Percentiles rank a stretch among this genome's conserved stretches.
phyloP scores from a whole-genome alignment of 2,329 filamentous ascomycete species.

The Cytospora leucostoma region DNA sequence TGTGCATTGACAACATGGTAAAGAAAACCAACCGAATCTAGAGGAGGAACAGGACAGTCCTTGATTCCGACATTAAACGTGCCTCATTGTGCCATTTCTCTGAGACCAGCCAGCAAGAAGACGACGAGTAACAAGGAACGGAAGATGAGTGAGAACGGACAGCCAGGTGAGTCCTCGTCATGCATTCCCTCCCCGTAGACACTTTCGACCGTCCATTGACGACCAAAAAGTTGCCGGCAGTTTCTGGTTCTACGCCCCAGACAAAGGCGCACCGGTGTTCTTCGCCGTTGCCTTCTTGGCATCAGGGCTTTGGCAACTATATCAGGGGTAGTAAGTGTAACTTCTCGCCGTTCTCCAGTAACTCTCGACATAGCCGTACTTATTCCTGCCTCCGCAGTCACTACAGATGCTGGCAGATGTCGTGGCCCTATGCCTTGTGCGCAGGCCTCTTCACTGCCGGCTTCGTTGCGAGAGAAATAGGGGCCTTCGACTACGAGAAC shows the following conservation, averaged over 20 bases:
- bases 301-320: constrained; percentile 43
- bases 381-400: constrained; percentile 31
- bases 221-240: constrained; percentile 42
- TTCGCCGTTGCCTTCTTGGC: constrained; percentile 45
- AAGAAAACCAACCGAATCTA: not conserved
- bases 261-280: constrained; percentile 50
- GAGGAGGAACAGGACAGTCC: not conserved
- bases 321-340: constrained; percentile 49
- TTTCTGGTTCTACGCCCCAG: constrained; percentile 50
- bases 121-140: not conserved
- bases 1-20: not conserved
- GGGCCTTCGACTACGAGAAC: constrained; percentile 50
- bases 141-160: constrained; percentile 19
- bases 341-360: not conserved
- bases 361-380: not conserved
- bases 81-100: too few relatives aligned
- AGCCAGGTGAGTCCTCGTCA: not conserved
- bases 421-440: constrained; percentile 49
- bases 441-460: constrained; percentile 51
- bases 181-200: not conserved
- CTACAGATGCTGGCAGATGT: constrained; percentile 54
- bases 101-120: not conserved
- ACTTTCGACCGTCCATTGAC: not conserved
- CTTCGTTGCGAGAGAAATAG: constrained; percentile 49
- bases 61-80: not conserved